Percentiles rank a stretch among this genome's conserved stretches.
phyloP scores from a whole-genome alignment of 2,329 filamentous ascomycete species.

The Penicillium griseofulvum region DNA sequence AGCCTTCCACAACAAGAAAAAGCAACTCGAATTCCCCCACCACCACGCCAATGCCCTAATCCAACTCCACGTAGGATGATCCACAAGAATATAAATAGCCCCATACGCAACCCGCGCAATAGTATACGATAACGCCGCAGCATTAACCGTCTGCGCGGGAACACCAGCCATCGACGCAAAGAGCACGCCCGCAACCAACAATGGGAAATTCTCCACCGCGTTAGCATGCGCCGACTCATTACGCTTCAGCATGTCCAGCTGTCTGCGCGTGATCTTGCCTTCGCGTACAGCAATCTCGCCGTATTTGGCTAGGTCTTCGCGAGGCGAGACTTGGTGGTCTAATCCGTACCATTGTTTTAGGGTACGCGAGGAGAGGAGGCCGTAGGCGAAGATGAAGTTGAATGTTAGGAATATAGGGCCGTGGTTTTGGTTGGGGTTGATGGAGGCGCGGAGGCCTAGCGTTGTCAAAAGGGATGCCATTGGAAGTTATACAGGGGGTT shows the following conservation, averaged over 20 bases:
- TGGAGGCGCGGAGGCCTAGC: background rate
- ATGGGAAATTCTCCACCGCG: constrained; percentile 34
- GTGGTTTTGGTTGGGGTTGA: background rate
- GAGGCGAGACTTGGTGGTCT: constrained; percentile 50
- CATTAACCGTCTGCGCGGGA: constrained; percentile 37
- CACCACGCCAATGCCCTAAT: constrained; percentile 45
- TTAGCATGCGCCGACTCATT: constrained; percentile 50
- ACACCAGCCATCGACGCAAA: constrained; percentile 44
- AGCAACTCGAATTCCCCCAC: constrained; percentile 44
- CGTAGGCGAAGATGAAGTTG: constrained; percentile 36
- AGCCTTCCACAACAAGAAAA: constrained; percentile 37
- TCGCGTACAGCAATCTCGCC: constrained; percentile 44
- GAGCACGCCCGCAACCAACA: constrained; percentile 30
- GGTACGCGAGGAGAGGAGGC: constrained; percentile 44
- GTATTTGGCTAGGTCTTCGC: constrained; percentile 49
- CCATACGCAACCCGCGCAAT: constrained; percentile 44
- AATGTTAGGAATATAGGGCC: background rate
- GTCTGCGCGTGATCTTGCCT: constrained; percentile 44
- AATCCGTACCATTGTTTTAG: constrained; percentile 45
- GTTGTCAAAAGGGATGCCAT: background rate
- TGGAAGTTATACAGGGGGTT: background rate
- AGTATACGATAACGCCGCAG: constrained; percentile 41
- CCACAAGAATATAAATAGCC: constrained; percentile 42
- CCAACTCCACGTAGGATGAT: constrained; percentile 34
- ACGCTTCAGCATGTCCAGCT: constrained; percentile 46